These are phyloP conservation scores for Leccinum pachyderme DNA, from an alignment of 1,284 basidiomycete genomes.

Conservation along the genomic window DNA sequence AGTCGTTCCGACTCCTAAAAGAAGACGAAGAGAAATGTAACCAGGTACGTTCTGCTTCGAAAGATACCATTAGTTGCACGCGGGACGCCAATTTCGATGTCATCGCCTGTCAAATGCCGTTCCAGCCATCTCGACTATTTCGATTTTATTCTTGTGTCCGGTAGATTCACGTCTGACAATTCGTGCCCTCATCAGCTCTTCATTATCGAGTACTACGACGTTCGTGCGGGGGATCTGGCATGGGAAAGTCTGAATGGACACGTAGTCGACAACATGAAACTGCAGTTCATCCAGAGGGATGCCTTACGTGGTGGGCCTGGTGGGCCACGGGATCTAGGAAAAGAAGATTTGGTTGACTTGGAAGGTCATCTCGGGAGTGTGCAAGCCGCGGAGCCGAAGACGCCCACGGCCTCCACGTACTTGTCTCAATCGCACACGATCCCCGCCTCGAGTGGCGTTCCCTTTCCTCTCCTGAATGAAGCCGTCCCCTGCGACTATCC, in stretches of 20 bases:
- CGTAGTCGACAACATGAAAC: slow-evolving; percentile 44
- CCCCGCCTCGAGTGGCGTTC: slow-evolving; percentile 23
- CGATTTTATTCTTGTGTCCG: slow-evolving; percentile 1
- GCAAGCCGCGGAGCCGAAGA: slow-evolving; percentile 37
- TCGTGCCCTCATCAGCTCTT: slow-evolving; percentile 39
- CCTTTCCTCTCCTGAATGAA: slow-evolving; percentile 36
- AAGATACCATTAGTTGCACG: slow-evolving; percentile 1
- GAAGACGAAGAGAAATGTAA: slow-evolving; percentile 27
- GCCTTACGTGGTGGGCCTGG: slow-evolving; percentile 19
- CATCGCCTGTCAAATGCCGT: slow-evolving; percentile 3
- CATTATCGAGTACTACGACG: slow-evolving; percentile 63
- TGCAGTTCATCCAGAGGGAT: slow-evolving; percentile 29
- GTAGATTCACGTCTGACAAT: slow-evolving; percentile 19
- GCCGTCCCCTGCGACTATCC: slow-evolving; percentile 20
- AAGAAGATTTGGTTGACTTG: slow-evolving; percentile 29
- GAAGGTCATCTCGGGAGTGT: slow-evolving; percentile 34
- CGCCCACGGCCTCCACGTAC: slow-evolving; percentile 36
- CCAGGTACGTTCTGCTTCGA: slow-evolving; percentile 28
- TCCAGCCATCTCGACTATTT: slow-evolving; percentile 4
- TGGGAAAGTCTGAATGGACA: slow-evolving; percentile 42
- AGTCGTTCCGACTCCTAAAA: slow-evolving; percentile 28
- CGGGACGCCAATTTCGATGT: slow-evolving; percentile 2
- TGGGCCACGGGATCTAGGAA: slow-evolving; percentile 26
- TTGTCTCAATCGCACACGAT: slow-evolving; percentile 34
- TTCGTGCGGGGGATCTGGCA: slow-evolving; percentile 49